These are phyloP conservation scores for Wickerhamomyces sp. DNA, from an alignment of 1,139 yeast species.

Conservation along the genomic window DNA sequence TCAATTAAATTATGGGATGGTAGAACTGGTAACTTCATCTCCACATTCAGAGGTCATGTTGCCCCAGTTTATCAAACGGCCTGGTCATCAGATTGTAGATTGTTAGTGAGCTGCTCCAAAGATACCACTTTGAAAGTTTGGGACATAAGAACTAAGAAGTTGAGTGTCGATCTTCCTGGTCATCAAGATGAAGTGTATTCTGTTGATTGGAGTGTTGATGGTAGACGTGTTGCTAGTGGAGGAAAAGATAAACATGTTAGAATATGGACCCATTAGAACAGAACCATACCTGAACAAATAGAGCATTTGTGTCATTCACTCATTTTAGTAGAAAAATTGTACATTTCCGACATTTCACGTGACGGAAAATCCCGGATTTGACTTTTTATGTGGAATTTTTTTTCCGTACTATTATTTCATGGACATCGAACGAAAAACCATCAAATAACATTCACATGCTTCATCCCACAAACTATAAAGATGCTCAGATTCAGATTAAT, in stretches of 20 bases:
- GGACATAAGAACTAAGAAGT: slow-evolving; percentile 85
- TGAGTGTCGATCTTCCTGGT: slow-evolving; percentile 89
- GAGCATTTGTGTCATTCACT: not conserved
- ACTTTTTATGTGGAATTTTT: not conserved
- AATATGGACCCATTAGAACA: slow-evolving; percentile 70
- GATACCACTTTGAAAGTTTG: slow-evolving; percentile 97
- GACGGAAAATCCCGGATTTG: not conserved
- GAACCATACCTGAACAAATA: not conserved
- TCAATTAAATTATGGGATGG: slow-evolving; percentile 97
- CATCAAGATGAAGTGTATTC: slow-evolving; percentile 95
- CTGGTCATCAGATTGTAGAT: slow-evolving; percentile 94
- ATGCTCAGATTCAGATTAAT: slow-evolving; percentile 5
- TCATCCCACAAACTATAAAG: not conserved
- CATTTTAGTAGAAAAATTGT: not conserved
- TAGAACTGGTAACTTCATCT: slow-evolving; percentile 78
- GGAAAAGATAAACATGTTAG: slow-evolving; percentile 95
- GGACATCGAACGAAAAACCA: not conserved
- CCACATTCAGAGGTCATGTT: slow-evolving; percentile 94
- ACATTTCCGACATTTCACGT: not conserved
- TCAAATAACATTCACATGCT: not conserved
- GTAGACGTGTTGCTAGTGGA: slow-evolving; percentile 88
- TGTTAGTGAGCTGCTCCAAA: slow-evolving; percentile 88
- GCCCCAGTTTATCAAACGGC: slow-evolving; percentile 98
- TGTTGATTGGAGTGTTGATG: slow-evolving; percentile 98
- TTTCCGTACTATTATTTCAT: not conserved